Evolutionary conservation across 2,329 filamentous ascomycete genomes (phyloP), one percentile per base, ranked within the genome.

Genomic region (Aspergillus calidoustus): DNA sequence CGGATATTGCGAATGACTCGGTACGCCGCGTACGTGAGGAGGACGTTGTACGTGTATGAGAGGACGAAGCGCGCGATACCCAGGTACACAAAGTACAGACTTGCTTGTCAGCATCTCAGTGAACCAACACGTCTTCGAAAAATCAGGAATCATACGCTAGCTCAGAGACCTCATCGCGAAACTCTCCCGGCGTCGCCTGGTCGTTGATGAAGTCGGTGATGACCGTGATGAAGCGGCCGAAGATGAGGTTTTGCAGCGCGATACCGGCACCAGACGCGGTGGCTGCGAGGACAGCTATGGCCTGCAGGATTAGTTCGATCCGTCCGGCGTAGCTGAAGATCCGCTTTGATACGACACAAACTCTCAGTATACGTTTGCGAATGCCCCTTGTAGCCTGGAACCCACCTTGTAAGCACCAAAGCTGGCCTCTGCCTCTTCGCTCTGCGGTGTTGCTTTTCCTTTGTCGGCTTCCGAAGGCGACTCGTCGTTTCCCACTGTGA

Each of bases 11-110:
- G 86, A 61, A 88, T 88, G 72, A 93, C 87, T 71, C 92, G 89
- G 75, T 94, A 91, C 58, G 91, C 91, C 0, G 88, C 89, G 71
- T 92, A 97, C 69, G 97, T 96, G 80, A 96, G 97, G 22, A 92
- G 91, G 17, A 96, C 88, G 0, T 93, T 97, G 28, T 87, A 85
- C 61, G 96, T 81, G 74, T 96, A 96, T 46, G 89, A 85, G 4
- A 89, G 88, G 48, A 91, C 77, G 66, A 96, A 96, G 72, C 93
- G 90, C 64, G 83, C 92, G 61, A 96, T 87, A 47, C 86, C 92
- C 51, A 97, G 84, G 74, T 96, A 96, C 38, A 97, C 80, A 67
- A 96, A 95, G 77, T 96, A 96, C 38, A 96, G 79, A 11, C 64
- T n/a, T 69, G 57, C 7, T 67, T 9, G 62, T 59, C 17, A 73